A percentile compares a stretch with the other conserved stretches of the same genome.
These are phyloP conservation scores for Debaryomyces coudertii DNA, from an alignment of 1,139 yeast species.

Conservation along the genomic window DNA sequence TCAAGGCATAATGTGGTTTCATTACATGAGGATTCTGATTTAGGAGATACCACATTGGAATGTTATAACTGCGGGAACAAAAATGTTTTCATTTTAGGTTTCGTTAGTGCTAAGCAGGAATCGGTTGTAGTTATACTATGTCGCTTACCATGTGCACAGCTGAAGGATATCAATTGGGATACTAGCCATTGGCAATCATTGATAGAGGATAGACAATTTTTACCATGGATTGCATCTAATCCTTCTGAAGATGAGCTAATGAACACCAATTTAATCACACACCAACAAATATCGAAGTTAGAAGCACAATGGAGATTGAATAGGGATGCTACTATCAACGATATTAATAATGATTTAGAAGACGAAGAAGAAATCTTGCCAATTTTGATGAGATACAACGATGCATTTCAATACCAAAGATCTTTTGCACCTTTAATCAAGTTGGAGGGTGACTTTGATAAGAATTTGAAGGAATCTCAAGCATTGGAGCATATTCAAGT, in stretches of 20 bases:
- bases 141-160: conserved; percentile 86
- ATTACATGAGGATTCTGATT: conserved; percentile 76
- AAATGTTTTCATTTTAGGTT: conserved; percentile 82
- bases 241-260: conserved; percentile 69
- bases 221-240: conserved; percentile 76
- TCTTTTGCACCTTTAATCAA: conserved; percentile 84
- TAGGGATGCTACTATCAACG: conserved; percentile 68
- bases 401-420: conserved; percentile 84
- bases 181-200: conserved; percentile 86
- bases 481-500: conserved; percentile 75
- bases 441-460: conserved; percentile 80
- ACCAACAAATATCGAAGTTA: conserved; percentile 68
- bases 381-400: conserved; percentile 73
- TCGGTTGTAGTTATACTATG: conserved; percentile 87
- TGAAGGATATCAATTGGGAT: conserved; percentile 80
- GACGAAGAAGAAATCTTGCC: conserved; percentile 68
- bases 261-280: conserved; percentile 56
- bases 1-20: conserved; percentile 78
- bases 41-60: conserved; percentile 84
- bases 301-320: conserved; percentile 84
- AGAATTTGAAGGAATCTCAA: conserved; percentile 74
- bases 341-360: conserved; percentile 48
- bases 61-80: conserved; percentile 89
- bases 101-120: conserved; percentile 84
- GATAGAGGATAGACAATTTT: conserved; percentile 75